These are phyloP conservation scores for Dryas drummondii DNA, from an alignment of 306 rosid species.

Conservation along the genomic window DNA sequence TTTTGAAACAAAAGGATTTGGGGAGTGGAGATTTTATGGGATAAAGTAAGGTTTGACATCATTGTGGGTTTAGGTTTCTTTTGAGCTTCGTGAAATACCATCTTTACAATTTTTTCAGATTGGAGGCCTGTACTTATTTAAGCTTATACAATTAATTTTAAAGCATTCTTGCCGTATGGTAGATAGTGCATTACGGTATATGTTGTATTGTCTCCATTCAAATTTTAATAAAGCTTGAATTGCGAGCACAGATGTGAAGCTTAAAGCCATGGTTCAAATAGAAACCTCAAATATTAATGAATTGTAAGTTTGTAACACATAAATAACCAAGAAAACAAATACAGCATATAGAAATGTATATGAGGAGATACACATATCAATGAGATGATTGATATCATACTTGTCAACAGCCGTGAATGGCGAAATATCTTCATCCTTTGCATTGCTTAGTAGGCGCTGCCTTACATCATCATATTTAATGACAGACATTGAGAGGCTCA, in stretches of 20 bases:
- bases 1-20: neutral
- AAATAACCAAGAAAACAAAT: slow-evolving; percentile 6
- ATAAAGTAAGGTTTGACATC: neutral
- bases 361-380: neutral
- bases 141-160: neutral
- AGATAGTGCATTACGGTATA: too few species aligned
- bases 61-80: neutral
- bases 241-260: neutral
- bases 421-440: slow-evolving; percentile 93
- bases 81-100: neutral
- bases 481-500: slow-evolving; percentile 88
- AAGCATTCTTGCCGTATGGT: neutral
- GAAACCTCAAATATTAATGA: neutral
- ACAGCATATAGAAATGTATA: neutral
- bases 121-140: slow-evolving; percentile 1
- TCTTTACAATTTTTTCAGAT: neutral
- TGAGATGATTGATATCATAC: slow-evolving; percentile 38
- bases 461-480: slow-evolving; percentile 79
- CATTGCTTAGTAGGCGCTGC: slow-evolving; percentile 65
- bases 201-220: too few species aligned
- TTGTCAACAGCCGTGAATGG: slow-evolving; percentile 97
- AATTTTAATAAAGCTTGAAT: too few species aligned
- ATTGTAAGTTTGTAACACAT: neutral
- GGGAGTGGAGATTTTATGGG: neutral
- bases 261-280: slow-evolving; percentile 6